Percentiles rank a stretch among this genome's conserved stretches.
Conservation (phyloP, 176 grass and related monocot species). For the Musa schizocarpa region DNA sequence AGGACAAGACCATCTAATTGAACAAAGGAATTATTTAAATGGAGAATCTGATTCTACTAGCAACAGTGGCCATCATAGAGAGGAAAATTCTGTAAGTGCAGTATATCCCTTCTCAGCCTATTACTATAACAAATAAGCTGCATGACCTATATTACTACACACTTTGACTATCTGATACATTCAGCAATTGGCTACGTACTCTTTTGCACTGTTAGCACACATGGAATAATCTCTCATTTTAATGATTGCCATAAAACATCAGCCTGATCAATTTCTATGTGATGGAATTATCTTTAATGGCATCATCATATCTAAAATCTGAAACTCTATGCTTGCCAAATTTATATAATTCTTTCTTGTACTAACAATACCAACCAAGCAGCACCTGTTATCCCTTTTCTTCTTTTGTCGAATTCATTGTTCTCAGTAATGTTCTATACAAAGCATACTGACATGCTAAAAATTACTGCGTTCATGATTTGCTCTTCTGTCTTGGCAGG, state of each 20-base stretch:
- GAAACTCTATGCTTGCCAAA: background rate
- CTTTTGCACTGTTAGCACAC: background rate
- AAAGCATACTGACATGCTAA: background rate
- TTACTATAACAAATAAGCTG: background rate
- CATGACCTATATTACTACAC: background rate
- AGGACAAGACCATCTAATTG: background rate
- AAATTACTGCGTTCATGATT: background rate
- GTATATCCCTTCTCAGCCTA: background rate
- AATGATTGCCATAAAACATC: background rate
- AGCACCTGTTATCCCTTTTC: background rate
- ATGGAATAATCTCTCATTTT: background rate
- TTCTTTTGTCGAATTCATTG: background rate
- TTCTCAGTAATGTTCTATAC: background rate
- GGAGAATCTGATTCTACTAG: constrained; percentile 10
- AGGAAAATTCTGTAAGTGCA: constrained; percentile 8
- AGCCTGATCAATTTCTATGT: no score
- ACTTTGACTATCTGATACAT: background rate
- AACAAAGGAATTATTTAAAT: background rate
- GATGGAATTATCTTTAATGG: background rate
- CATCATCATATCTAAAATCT: background rate
- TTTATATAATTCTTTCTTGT: background rate
- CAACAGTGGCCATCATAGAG: background rate
- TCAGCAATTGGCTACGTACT: background rate
- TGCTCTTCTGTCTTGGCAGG: background rate
- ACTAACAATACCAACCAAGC: background rate